Base-by-base conservation (phyloP, 2,329 filamentous ascomycete species). In the Ciborinia camelliae region DNA sequence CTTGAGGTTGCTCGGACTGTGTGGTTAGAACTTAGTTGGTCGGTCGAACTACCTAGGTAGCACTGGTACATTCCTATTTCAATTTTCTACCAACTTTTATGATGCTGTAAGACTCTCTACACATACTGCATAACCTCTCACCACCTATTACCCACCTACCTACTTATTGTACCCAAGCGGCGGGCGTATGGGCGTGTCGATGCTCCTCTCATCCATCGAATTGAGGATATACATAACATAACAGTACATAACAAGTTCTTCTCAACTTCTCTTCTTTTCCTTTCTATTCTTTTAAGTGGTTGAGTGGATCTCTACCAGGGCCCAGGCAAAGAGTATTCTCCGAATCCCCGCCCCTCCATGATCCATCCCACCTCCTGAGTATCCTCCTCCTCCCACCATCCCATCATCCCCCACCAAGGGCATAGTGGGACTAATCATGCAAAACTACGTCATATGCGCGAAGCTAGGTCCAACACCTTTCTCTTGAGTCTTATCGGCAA, bases 201-300 rank as follows among this genome's bases (percentile, higher is more conserved):
- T 26, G 14, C 20, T 23, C 39, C 39, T 32, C 9, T 30, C 26
- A 14, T 57, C 23, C 39, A 14, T 45, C 26, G 28, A 2, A 30
- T 30, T 45, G 20, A 45, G 12, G 39, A 45, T 57, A 23, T 39
- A 45, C 54, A 23, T 14, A n/a, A n/a, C n/a, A n/a, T n/a, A n/a
- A n/a, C n/a, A n/a, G n/a, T n/a, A n/a, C 20, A 37, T 20, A 26
- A 37, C 53, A 54, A 15, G 37, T n/a, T n/a, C n/a, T n/a, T n/a
- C n/a, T n/a, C n/a, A n/a, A n/a, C n/a, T n/a, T n/a, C n/a, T n/a
- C n/a, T n/a, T n/a, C n/a, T n/a, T n/a, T 55, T 57, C 39, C 45
- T 43, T 43, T 54, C 8, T 39, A n/a, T 43, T 43, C 26, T 43
- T 43, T 57, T 57, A 57, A 26, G 39, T 57, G 54, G 54, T 57